Base-by-base conservation (phyloP, 257 asterid species). In the Nyctanthes arbortristis region DNA sequence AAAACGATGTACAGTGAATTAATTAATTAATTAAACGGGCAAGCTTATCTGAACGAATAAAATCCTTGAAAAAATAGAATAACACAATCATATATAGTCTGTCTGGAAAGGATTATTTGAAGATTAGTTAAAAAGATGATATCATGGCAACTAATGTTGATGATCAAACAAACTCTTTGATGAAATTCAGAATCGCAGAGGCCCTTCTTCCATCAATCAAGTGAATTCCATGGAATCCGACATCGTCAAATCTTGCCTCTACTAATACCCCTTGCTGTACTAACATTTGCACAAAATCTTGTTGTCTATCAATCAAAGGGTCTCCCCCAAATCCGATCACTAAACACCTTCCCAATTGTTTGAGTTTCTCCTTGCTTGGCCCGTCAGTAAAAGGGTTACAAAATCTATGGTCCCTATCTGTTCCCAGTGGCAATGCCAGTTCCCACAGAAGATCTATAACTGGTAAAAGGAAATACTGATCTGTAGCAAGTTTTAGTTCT, bases 321-420 rank as follows among this genome's bases (percentile, higher is more conserved):
- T 90, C 97, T 4, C 98, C 98, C 2, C 94, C 96, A 58, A 90
- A 90, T 1, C 98, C 98, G 37, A 88, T 82, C 6, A 93, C 93
- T 82, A 93, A 70, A 12, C 90, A 81, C 71, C 89, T 80, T 73
- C 94, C 96, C 49, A 93, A 59, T 0, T 67, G 61, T 71, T 70
- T 78, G 37, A 87, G 68, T 79, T 86, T 91, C 65, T 81, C 93
- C 76, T 59, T 83, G 47, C 58, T 35, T 5, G 81, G 67, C 25
- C 66, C 70, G 58, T 93, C 97, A 34, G 25, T 13, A 30, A 91
- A 68, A 2, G 97, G 97, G 45, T 93, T 91, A 18, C 97, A 81
- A 76, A 59, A 93, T 28, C 96, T 78, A 72, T 91, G 97, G 61
- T 89, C 95, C 24, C 99, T 82, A 73, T 93, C 97, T 9, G 89